phyloP scores from a whole-genome alignment of 2,329 filamentous ascomycete genomes.

The Camillea tinctor region DNA sequence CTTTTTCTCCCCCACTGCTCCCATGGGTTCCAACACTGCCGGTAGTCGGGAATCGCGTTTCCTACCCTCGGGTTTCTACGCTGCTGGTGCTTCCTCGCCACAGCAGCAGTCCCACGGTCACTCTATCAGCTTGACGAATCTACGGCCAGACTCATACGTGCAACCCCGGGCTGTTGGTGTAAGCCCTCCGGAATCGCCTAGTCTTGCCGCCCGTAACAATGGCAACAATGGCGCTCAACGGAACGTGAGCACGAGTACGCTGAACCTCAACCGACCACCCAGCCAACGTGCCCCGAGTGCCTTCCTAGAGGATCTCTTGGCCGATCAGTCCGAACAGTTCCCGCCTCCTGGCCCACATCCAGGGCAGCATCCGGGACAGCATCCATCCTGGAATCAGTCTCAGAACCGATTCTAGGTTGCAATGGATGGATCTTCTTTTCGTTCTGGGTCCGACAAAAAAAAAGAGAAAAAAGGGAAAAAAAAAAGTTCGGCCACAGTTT shows the following conservation, averaged over 20 bases:
- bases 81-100: conserved; percentile 59
- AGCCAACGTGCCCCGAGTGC: conserved; percentile 79
- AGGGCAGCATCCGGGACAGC: too few species aligned
- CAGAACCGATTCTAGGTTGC: conserved; percentile 17
- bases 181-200: conserved; percentile 66
- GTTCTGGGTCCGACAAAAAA: conserved; percentile 12
- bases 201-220: conserved; percentile 40
- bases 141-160: conserved; percentile 58
- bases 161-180: conserved; percentile 48
- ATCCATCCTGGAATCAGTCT: conserved; percentile 27
- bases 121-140: conserved; percentile 60
- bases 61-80: conserved; percentile 88
- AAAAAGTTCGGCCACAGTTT: conserved; percentile 14
- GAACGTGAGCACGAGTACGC: conserved; percentile 61
- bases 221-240: conserved; percentile 30
- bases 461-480: conserved; percentile 3
- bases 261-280: conserved; percentile 64
- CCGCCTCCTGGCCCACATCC: conserved; percentile 38
- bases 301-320: conserved; percentile 86
- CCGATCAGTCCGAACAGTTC: conserved; percentile 62
- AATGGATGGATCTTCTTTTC: conserved; percentile 6
- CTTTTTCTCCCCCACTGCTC: conserved; percentile 94
- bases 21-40: conserved; percentile 48
- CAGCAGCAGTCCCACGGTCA: conserved; percentile 47
- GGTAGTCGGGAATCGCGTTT: conserved; percentile 73